A percentile compares a stretch with the other conserved stretches of the same genome.
Conservation (phyloP, 2,329 filamentous ascomycete species). For the Ceratocystis variospora region DNA sequence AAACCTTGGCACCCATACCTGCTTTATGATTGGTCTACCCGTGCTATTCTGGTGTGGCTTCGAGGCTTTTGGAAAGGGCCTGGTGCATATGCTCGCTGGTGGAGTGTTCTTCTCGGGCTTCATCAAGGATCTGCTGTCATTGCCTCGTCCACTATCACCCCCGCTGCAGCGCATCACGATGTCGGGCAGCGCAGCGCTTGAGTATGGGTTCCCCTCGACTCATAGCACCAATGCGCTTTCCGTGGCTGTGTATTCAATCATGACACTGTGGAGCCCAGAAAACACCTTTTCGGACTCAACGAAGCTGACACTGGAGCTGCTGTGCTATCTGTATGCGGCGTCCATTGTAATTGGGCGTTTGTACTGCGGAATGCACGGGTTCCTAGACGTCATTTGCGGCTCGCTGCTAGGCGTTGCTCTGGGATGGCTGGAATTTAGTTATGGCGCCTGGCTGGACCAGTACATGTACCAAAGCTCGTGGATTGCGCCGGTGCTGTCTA, state of each 20-base stretch:
- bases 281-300: constrained; percentile 45
- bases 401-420: constrained; percentile 59
- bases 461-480: constrained; percentile 55
- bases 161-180: constrained; percentile 91
- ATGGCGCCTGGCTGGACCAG: constrained; percentile 49
- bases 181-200: constrained; percentile 86
- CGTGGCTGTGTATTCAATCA: constrained; percentile 71
- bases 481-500: constrained; percentile 48
- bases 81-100: constrained; percentile 61
- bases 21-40: constrained; percentile 92
- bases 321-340: constrained; percentile 70
- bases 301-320: constrained; percentile 48
- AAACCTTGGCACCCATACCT: constrained; percentile 93
- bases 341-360: constrained; percentile 85
- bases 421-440: constrained; percentile 45
- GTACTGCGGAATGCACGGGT: constrained; percentile 98
- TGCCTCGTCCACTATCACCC: constrained; percentile 82
- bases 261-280: constrained; percentile 53
- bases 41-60: constrained; percentile 96
- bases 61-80: constrained; percentile 65
- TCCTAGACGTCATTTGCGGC: constrained; percentile 77
- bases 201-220: constrained; percentile 95
- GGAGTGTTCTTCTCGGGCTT: constrained; percentile 85
- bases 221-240: constrained; percentile 96
- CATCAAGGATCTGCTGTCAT: constrained; percentile 83